Base-by-base conservation (phyloP, 805 yeast genomes). In the Yueomyces sinensis region DNA sequence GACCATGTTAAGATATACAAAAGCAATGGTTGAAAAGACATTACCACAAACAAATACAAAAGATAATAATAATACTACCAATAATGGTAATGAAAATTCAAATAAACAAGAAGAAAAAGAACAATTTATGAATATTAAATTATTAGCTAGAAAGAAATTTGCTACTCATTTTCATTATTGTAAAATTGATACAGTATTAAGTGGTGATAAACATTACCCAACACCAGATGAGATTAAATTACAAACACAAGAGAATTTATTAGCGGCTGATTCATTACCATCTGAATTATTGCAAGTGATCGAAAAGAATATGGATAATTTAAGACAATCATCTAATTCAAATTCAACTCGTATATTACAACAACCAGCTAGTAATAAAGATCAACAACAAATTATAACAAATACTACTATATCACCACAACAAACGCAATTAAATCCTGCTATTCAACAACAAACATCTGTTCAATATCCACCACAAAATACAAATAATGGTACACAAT, bases 1-100 rank as follows among this genome's bases (percentile, higher is more conserved):
- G 98, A 91, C 96, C 20, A 74, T 87, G 52, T 41, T 55, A 33
- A 54, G 59, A 37, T 54, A 55, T 43, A 58, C 52, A 40, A 57
- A 50, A 48, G 61, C 54, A 32, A 55, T 51, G 54, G 54, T 50
- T 23, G 59, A 50, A 35, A 54, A 52, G 32, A 27, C 40, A n/a
- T 28, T 39, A 3, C 38, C 41, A 15, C 30, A 36, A 19, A 35
- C 39, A 19, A 34, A 48, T 33, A 37, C 42, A 28, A 42, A 46
- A 36, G 37, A 41, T 32, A 38, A 35, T 32, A 37, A 30, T 25
- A 37, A 30, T 27, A 33, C 33, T 29, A 37, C 27, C 20, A 33
- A 28, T 27, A 35, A 29, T 34, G 33, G 32, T 40, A 40, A 30
- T 18, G 33, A 30, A 16, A 27, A 27, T 27, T 30, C 27, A 20